Percentiles rank a stretch among this genome's conserved stretches.
These are phyloP conservation scores for Parsonsia alboflavescens DNA, from an alignment of 257 asterid genomes.

Conservation along the genomic window DNA sequence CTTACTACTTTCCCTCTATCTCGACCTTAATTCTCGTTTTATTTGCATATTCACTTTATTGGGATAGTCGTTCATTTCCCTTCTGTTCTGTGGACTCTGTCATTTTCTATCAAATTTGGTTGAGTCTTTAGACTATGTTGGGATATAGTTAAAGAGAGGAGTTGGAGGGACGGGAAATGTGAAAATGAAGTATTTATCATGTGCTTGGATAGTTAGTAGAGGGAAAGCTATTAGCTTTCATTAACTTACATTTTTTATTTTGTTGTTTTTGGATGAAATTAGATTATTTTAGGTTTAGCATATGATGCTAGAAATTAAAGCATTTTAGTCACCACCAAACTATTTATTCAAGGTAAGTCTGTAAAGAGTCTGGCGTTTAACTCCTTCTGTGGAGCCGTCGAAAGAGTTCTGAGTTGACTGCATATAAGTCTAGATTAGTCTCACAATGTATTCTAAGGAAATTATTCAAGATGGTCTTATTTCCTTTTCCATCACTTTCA, in stretches of 20 bases:
- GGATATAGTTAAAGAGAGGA: no score
- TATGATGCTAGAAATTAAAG: not conserved
- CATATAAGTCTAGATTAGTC: not conserved
- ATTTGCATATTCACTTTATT: not conserved
- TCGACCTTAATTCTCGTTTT: not conserved
- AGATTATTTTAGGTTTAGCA: not conserved
- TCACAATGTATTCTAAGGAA: not conserved
- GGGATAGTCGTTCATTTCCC: not conserved
- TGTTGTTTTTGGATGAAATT: not conserved
- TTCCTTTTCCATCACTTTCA: no score
- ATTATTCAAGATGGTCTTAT: not conserved
- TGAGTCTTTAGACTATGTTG: not conserved
- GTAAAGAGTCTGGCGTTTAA: not conserved
- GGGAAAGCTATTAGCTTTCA: not conserved
- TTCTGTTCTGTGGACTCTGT: not conserved
- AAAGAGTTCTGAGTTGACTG: not conserved
- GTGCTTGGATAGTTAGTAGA: not conserved
- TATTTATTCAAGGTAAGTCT: no score
- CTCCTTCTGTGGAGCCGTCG: not conserved
- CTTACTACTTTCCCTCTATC: not conserved
- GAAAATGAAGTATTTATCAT: not conserved
- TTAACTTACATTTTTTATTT: no score
- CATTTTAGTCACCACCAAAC: no score
- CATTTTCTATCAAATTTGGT: not conserved
- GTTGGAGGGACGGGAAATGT: not conserved